These are phyloP conservation scores for Tulasnella sp. DNA, from an alignment of 768 basidiomycete species.

Conservation along the genomic window DNA sequence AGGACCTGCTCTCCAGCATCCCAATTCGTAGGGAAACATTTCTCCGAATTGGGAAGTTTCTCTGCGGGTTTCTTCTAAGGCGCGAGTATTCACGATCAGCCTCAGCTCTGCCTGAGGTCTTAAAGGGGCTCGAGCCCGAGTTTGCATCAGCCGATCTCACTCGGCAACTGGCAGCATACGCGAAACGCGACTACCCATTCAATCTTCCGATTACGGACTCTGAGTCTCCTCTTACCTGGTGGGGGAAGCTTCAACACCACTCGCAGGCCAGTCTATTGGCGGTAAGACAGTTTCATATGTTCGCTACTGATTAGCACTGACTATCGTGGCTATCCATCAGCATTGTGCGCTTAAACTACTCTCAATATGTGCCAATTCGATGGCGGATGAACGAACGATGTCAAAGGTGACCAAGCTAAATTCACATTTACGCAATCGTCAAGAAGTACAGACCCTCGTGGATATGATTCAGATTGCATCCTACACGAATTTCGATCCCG, in stretches of 20 bases:
- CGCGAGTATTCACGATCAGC: slow-evolving; percentile 23
- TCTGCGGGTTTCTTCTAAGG: background rate
- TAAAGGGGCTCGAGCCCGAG: slow-evolving; percentile 28
- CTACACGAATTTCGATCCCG: background rate
- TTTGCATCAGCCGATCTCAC: slow-evolving; percentile 31
- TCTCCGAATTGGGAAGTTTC: slow-evolving; percentile 33
- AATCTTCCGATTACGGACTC: slow-evolving; percentile 8
- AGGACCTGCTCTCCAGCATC: slow-evolving; percentile 32
- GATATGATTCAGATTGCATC: slow-evolving; percentile 32
- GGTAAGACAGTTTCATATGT: slow-evolving; percentile 33
- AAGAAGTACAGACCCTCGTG: slow-evolving; percentile 35
- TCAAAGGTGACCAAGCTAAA: slow-evolving; percentile 37
- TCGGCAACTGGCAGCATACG: slow-evolving; percentile 32
- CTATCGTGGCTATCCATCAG: slow-evolving; percentile 30
- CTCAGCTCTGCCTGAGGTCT: slow-evolving; percentile 21
- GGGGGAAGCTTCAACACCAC: slow-evolving; percentile 26
- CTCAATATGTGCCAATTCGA: slow-evolving; percentile 40
- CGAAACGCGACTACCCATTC: slow-evolving; percentile 33
- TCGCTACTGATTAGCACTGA: background rate
- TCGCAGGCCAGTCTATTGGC: slow-evolving; percentile 38
- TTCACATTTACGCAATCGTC: slow-evolving; percentile 37
- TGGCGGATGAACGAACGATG: slow-evolving; percentile 43
- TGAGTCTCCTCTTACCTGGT: slow-evolving; percentile 25
- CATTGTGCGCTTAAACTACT: slow-evolving; percentile 39
- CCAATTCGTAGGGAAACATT: slow-evolving; percentile 36